Evolutionary conservation across 805 yeast species (phyloP), one percentile per base, ranked within the genome.

Genomic region (Saccharomycopsis fibuligera): DNA sequence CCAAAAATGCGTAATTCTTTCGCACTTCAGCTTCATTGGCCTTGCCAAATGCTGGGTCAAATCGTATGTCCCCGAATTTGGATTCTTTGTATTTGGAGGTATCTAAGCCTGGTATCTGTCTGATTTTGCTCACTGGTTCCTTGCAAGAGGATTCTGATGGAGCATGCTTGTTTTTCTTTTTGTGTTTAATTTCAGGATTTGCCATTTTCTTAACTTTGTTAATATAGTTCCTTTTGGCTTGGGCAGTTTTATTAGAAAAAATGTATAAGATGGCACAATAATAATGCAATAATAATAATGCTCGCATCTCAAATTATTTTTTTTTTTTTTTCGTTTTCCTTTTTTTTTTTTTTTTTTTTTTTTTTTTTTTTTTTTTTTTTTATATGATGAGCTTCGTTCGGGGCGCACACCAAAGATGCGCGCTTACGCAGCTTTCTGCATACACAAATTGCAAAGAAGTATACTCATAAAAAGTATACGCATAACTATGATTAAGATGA

Each of bases 41-140:
- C 57, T 79, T 83, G 49, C 98, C 98, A 54, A 79, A 79, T 0
- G 96, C 89, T 2, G 91, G 76, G 64, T 93, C 96, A 62, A 93
- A 93, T 57, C 99, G 73, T 30, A 95, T 83, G 67, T 93, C 99
- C 43, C 78, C 74, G 61, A 84, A 82, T 22, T 42, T 25, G 83
- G 65, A 14, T 68, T 69, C 14, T 63, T 58, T 44, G 63, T 58
- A 48, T 66, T 61, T 55, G 63, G 69, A 22, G 68, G 66, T 22
- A 64, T 59, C 43, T 69, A 50, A 35, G 10, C 54, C 54, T 5
- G 36, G 41, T 6, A 50, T 41, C 14, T 50, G 35, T 40, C 56
- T 50, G 12, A 71, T 41, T 10, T 90, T 81, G 0, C 87, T 69
- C 0, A 84, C 95, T 16, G 81, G 83, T 55, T 68, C 75, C 63